Evolutionary conservation across 2,329 filamentous ascomycete genomes (phyloP).

Genomic region (Ascochyta rabiei): DNA sequence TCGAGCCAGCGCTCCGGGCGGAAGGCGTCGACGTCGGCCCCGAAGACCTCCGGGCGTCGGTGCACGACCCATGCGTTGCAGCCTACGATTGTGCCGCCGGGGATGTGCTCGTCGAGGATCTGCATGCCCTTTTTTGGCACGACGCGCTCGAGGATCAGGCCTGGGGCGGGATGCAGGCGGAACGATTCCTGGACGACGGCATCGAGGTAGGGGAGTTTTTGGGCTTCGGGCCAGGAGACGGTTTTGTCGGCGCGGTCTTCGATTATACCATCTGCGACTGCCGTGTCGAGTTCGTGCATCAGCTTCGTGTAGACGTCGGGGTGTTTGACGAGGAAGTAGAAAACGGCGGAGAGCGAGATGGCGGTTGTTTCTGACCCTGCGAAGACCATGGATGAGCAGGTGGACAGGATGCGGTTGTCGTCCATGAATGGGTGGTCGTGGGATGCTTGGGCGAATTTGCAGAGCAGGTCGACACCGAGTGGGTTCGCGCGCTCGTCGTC

Average conservation of each 20-base stretch:
- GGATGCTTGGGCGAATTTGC: conserved; percentile 73
- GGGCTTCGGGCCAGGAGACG: conserved; percentile 72
- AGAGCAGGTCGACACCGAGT: conserved; percentile 65
- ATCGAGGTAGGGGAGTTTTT: conserved; percentile 76
- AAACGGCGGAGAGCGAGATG: conserved; percentile 72
- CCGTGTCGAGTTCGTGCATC: conserved; percentile 67
- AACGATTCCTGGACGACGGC: conserved; percentile 80
- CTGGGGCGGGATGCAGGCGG: conserved; percentile 75
- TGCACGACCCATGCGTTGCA: conserved; percentile 79
- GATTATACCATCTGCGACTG: conserved; percentile 58
- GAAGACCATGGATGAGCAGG: conserved; percentile 73
- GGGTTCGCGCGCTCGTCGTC: conserved; percentile 39
- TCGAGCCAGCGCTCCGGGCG: conserved; percentile 71
- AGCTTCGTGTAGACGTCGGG: conserved; percentile 62
- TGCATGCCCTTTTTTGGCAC: conserved; percentile 69
- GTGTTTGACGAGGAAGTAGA: conserved; percentile 75
- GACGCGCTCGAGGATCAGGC: conserved; percentile 74
- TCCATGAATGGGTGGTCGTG: conserved; percentile 74
- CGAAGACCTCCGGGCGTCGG: conserved; percentile 70
- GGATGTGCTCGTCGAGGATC: conserved; percentile 67
- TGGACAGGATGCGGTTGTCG: conserved; percentile 70
- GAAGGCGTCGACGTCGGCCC: conserved; percentile 68
- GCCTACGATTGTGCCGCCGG: conserved; percentile 75
- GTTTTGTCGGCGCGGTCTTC: conserved; percentile 57
- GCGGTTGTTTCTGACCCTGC: conserved; percentile 82